Base-by-base conservation (phyloP, 495 filamentous ascomycete genomes). In the Penicillium macrosclerotiorum region DNA sequence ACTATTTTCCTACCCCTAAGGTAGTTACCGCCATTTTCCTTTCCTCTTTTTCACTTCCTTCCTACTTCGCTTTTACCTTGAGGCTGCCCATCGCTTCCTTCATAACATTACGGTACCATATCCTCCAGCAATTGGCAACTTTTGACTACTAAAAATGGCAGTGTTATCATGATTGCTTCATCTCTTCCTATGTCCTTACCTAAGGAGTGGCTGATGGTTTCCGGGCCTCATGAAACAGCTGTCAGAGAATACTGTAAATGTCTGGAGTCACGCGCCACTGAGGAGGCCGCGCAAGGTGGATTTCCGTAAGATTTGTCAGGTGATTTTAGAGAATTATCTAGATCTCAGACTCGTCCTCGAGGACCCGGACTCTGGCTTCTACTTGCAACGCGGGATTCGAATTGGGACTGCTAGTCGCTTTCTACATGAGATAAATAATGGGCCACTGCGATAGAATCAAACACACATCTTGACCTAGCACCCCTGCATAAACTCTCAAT, bases 221-320 rank as follows among this genome's bases (percentile, higher is more conserved):
- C 50, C 14, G 50, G 50, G 32, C 44, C 50, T 39, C 38, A 33
- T 20, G 44, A 54, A 54, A 22, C 32, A 35, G 50, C 50, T 19
- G 38, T 54, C 17, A 52, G 40, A 34, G 37, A 53, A 16, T 57
- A 57, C 37, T 57, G 45, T 19, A 57, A 50, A 39, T 58, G 41
- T 49, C 42, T 54, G 25, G 54, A 58, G 30, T 58, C 42, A 50
- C 45, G 34, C 29, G 41, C 42, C 18, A 58, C 29, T 8, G 50
- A 58, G 3, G 51, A 58, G 37, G 34, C n/a, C 33, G 8, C 51
- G 54, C 29, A 58, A 51, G 51, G 47, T 51, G 30, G 55, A 58
- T 47, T 54, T 58, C 46, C 38, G 45, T 11, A 42, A 47, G 18
- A 37, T 44, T 33, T 53, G 50, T 26, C 50, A 54, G 14, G 42